Base-by-base conservation (phyloP, 129 eudicot genomes). In the Artemisia argyi region DNA sequence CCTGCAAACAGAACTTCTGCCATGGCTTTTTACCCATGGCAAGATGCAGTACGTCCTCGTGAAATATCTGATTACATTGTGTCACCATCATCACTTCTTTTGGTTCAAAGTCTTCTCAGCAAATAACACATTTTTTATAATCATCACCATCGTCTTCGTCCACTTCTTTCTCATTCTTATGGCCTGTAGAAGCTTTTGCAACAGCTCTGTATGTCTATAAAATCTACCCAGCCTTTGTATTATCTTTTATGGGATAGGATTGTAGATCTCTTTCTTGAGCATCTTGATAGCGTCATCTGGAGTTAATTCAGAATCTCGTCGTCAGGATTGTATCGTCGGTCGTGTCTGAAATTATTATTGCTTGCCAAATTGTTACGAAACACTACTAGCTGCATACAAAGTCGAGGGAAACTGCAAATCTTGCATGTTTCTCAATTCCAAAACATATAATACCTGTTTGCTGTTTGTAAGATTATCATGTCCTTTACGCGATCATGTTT, bases 21-120 rank as follows among this genome's bases (percentile, higher is more conserved):
- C 88, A 8, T 79, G 71, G 82, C 82, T 83, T 82, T 83, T 86
- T 20, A 92, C 89, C 96, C 97, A 92, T 0, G 96, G 97, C 16
- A 89, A 76, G 56, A 92, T 92, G 75, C 97, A 92, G 1, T n/a
- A n/a, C n/a, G n/a, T 86, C 89, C 66, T 86, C 97, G 8, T 89
- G 96, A 61, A 89, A 92, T 91, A 85, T 84, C 77, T 92, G 97
- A 48, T 67, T 63, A 69, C 97, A 92, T 0, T 0, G 97, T 94
- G 97, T 92, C 58, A 83, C 61, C 74, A 73, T 89, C 65, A 91
- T 89, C 20, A 66, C 69, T 51, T 81, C 70, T 62, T 71, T 85
- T 3, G 85, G 46, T 47, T 84, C 86, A 54, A 92, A 92, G 72
- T 92, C 88, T 16, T 92, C 96, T 55, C 86, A 79, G 74, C 94